A percentile compares a stretch with the other conserved stretches of the same genome.
phyloP scores from a whole-genome alignment of 2,329 filamentous ascomycete genomes.

The Akanthomyces muscarius region DNA sequence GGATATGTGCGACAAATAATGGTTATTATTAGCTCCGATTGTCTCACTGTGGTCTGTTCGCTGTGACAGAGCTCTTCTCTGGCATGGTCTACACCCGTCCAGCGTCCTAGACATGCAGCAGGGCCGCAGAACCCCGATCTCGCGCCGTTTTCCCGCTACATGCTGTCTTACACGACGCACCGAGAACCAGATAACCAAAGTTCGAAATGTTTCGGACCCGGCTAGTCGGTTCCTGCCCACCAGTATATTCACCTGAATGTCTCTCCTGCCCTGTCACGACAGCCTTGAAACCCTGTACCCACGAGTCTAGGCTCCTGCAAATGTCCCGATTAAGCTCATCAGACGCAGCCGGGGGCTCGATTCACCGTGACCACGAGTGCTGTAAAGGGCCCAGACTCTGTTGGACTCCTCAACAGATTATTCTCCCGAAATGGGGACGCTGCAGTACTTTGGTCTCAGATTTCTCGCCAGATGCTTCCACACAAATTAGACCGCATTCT shows the following conservation, averaged over 20 bases:
- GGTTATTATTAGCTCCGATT: conserved; percentile 9
- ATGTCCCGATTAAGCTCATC: not conserved
- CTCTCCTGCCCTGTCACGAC: not conserved
- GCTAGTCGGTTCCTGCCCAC: not conserved
- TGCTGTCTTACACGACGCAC: not conserved
- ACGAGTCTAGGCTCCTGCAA: conserved; percentile 10
- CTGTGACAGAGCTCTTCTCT: not conserved
- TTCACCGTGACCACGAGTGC: not conserved
- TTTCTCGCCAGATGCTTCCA: not conserved
- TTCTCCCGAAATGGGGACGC: not conserved
- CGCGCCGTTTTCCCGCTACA: not conserved
- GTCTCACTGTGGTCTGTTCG: not conserved
- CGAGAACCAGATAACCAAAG: not conserved
- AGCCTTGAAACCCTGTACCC: not conserved
- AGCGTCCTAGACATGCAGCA: conserved; percentile 8
- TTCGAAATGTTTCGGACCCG: conserved; percentile 3
- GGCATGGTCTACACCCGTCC: not conserved
- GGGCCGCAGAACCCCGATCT: not conserved
- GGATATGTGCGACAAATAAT: not conserved
- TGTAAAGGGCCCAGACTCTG: not conserved
- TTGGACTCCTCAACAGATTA: not conserved
- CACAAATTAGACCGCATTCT: not conserved
- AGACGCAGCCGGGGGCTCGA: not conserved
- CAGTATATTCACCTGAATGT: conserved; percentile 4
- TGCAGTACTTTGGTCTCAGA: not conserved